These are phyloP conservation scores for Auricularia auricula-judae DNA, from an alignment of 768 basidiomycete species.

Conservation along the genomic window DNA sequence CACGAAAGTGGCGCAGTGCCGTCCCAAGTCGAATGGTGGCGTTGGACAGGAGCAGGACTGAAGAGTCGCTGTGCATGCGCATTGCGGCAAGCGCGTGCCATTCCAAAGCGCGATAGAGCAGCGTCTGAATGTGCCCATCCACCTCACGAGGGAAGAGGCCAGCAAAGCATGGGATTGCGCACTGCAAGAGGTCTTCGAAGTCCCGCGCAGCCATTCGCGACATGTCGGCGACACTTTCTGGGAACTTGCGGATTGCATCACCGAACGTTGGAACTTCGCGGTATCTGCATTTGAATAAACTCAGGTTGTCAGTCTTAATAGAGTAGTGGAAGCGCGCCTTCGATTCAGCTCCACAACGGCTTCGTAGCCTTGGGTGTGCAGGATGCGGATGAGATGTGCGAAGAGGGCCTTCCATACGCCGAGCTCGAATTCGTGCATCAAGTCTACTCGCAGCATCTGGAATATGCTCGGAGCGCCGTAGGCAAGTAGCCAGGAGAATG, in stretches of 20 bases:
- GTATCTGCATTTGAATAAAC: not conserved
- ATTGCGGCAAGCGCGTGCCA: constrained; percentile 8
- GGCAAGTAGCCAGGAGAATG: too few species aligned
- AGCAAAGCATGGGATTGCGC: constrained; percentile 23
- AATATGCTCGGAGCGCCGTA: too few species aligned
- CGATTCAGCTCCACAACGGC: constrained; percentile 16
- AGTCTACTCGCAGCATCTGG: constrained; percentile 12
- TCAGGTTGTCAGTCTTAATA: not conserved
- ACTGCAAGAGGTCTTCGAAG: constrained; percentile 5
- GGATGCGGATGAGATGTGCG: constrained; percentile 25
- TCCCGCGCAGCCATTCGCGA: constrained; percentile 4
- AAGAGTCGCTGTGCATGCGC: constrained; percentile 4
- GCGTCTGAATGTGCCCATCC: constrained; percentile 6
- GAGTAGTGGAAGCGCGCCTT: not conserved
- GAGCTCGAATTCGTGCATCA: constrained; percentile 20
- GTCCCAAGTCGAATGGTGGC: constrained; percentile 13
- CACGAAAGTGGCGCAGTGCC: constrained; percentile 13
- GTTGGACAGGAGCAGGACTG: constrained; percentile 12
- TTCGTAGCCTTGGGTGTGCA: constrained; percentile 14
- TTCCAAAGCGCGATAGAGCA: not conserved
- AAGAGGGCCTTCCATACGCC: constrained; percentile 28
- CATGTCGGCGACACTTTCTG: constrained; percentile 1
- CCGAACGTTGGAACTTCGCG: constrained; percentile 4
- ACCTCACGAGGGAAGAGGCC: constrained; percentile 21
- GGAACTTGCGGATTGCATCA: constrained; percentile 5